Evolutionary conservation across 108 stramenopile genomes (phyloP).

Genomic region (Asterionellopsis glacialis): DNA sequence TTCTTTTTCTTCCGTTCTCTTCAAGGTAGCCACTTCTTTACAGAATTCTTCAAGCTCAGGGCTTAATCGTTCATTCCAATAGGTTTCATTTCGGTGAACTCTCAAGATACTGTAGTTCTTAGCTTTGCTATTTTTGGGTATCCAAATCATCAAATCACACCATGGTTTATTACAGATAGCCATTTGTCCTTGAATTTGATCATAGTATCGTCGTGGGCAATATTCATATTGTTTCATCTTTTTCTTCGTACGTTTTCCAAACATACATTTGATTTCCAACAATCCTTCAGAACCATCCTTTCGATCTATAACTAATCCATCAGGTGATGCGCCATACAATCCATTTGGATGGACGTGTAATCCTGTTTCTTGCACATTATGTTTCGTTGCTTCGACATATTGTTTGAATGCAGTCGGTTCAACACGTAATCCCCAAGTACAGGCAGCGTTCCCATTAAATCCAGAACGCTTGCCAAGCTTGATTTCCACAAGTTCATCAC

Average conservation of each 20-base stretch:
- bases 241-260: conserved; percentile 21
- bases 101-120: conserved; percentile 28
- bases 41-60: conserved; percentile 22
- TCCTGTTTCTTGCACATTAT: conserved; percentile 26
- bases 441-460: conserved; percentile 6
- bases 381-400: conserved; percentile 12
- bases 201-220: conserved; percentile 31
- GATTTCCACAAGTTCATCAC: conserved; percentile 18
- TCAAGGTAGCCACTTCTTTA: conserved; percentile 11
- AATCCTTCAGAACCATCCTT: conserved; percentile 10
- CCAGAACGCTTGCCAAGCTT: conserved; percentile 6
- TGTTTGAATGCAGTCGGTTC: conserved; percentile 30
- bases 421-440: conserved; percentile 26
- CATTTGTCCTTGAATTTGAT: conserved; percentile 39
- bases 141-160: conserved; percentile 39
- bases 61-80: conserved; percentile 20
- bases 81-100: conserved; percentile 19
- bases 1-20: background rate
- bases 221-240: conserved; percentile 15
- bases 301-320: conserved; percentile 25
- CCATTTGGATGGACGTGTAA: conserved; percentile 11
- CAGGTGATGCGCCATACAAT: conserved; percentile 30
- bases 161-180: conserved; percentile 28
- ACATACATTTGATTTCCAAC: conserved; percentile 35
- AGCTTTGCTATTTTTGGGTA: conserved; percentile 16